phyloP scores from a whole-genome alignment of 129 eudicot species.

The Pseudognaphalium luteoalbum region DNA sequence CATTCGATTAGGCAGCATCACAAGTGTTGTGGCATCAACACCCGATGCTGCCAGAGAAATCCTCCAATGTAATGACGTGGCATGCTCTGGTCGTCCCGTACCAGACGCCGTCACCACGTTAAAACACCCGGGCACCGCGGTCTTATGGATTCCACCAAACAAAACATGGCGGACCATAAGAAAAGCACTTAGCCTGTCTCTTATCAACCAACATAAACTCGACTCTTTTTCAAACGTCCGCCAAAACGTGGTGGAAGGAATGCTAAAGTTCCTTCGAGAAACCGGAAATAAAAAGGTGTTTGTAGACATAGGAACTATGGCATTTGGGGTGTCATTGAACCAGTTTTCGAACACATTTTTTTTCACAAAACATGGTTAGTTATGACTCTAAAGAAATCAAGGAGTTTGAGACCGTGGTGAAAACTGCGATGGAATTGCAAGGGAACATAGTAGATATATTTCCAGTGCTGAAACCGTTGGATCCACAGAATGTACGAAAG shows the following conservation, averaged over 20 bases:
- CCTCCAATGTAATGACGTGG: slow-evolving; percentile 47
- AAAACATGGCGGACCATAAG: slow-evolving; percentile 48
- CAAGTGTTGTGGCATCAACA: slow-evolving; percentile 46
- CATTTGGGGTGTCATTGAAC: slow-evolving; percentile 43
- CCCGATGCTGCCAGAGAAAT: slow-evolving; percentile 46
- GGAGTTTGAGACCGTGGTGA: slow-evolving; percentile 35
- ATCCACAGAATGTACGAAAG: slow-evolving; percentile 48
- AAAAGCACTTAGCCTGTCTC: slow-evolving; percentile 30
- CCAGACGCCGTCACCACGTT: slow-evolving; percentile 40
- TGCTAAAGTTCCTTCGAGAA: slow-evolving; percentile 28
- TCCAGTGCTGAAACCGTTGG: slow-evolving; percentile 39
- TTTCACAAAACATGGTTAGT: slow-evolving; percentile 41
- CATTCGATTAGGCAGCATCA: slow-evolving; percentile 4
- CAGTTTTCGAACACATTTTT: slow-evolving; percentile 45
- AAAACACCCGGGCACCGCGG: not conserved
- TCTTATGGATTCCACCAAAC: slow-evolving; percentile 37
- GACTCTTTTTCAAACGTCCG: slow-evolving; percentile 34
- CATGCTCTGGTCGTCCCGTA: slow-evolving; percentile 41
- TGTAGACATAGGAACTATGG: slow-evolving; percentile 43
- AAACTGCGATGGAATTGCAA: slow-evolving; percentile 40
- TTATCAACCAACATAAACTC: slow-evolving; percentile 36
- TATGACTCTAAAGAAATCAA: slow-evolving; percentile 16
- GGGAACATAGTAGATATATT: slow-evolving; percentile 49
- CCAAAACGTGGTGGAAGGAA: slow-evolving; percentile 29
- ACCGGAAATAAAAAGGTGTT: slow-evolving; percentile 6